Base-by-base conservation (phyloP, 2,329 filamentous ascomycete species). In the Fusarium buxicola region DNA sequence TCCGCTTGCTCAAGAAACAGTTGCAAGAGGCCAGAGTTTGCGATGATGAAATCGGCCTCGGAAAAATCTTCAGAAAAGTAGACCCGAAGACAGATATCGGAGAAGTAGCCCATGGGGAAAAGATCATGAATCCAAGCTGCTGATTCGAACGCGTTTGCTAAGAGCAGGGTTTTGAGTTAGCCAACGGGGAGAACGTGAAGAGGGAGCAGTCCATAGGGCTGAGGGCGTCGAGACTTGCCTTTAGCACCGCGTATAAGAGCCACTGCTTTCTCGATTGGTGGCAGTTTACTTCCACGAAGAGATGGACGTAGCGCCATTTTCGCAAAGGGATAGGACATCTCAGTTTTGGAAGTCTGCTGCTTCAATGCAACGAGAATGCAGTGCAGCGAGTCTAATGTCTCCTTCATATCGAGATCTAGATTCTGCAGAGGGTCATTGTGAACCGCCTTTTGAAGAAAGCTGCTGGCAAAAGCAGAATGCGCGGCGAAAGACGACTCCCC, bases 401-500 rank as follows among this genome's bases (percentile, higher is more conserved):
- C 72, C 7, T 66, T 64, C 69, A 75, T 67, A 43, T 74, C 70
- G 2, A 73, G 60, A 21, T 21, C 21, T 21, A 21, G 61, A 10
- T 66, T 63, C 21, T 3, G 21, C 21, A 68, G 46, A 3, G 67
- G 53, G 18, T 50, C 63, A 15, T 66, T 49, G 15, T 62, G 65
- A 27, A 74, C 74, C 9, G 72, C 74, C 45, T 77, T 74, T 18
- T 76, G 69, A 5, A 77, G 65, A 43, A 82, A 78, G 43, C 80
- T 75, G 21, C 75, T 78, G 28, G 79, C 79, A 58, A 82, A 81
- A 3, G 72, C 74, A 1, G 78, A 77, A 49, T 81, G 79, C 1
- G 79, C 80, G 3, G 78, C 73, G 28, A 81, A 60, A 0, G 78
- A 81, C 1, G 78, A 80, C 54, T 77, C 76, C 7, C 79, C 79